Evolutionary conservation across 2,329 filamentous ascomycete genomes (phyloP), one percentile per base, ranked within the genome.

Genomic region (Ascochyta clinopodiicola): DNA sequence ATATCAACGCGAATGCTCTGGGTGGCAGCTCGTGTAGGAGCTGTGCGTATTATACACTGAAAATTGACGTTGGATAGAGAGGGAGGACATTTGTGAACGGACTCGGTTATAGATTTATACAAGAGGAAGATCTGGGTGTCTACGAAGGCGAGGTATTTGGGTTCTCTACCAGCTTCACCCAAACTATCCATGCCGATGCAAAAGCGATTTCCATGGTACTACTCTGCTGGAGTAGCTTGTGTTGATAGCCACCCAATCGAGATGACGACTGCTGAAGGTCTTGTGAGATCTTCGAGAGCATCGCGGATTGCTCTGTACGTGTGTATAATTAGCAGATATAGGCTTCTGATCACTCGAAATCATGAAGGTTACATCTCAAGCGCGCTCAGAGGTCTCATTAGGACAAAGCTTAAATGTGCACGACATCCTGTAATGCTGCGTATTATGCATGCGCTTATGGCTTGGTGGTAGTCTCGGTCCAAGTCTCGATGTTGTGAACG

Each of bases 381-480:
- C n/a, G 19, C 3, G 8, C 10, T 24, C 22, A 9, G 5, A 37
- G 3, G 22, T n/a, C 17, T 15, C 19, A 34, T 9, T 15, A 13
- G 35, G 17, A 45, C 32, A 24, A 46, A 42, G 46, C 29, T 32
- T 36, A 29, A 25, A 12, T 45, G 5, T 42, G 24, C 45, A 45
- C 45, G n/a, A 21, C 27, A 45, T 49, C 17, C 46, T 21, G 21
- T 49, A 45, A 36, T 40, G 42, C 24, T 15, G n/a, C 21, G 36
- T 49, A 29, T 32, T 10, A 40, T 56, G 45, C 46, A 45, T 56
- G 15, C 12, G 22, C 31, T 32, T 29, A 31, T 42, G 24, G 31
- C 12, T 29, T n/a, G 19, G 15, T 19, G 8, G 10, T 21, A n/a
- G 29, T 21, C n/a, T 6, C n/a, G 21, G 24, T 24, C 35, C 36